phyloP scores from a whole-genome alignment of 1,284 basidiomycete species.

The Volvariella volvacea region DNA sequence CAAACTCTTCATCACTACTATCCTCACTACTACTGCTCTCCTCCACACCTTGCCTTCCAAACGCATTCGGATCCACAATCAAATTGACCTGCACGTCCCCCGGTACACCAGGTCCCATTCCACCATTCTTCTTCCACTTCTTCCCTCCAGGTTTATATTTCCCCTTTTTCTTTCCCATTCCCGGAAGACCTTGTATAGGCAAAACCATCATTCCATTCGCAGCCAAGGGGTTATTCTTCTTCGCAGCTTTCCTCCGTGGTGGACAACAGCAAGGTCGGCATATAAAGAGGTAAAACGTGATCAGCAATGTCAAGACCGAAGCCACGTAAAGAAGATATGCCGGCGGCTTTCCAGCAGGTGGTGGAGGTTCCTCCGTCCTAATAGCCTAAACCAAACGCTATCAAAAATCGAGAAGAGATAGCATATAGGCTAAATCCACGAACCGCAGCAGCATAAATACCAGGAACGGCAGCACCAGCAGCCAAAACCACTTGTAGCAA shows the following conservation, averaged over 20 bases:
- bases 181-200: conserved; percentile 43
- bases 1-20: conserved; percentile 19
- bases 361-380: conserved; percentile 46
- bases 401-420: conserved; percentile 8
- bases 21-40: conserved; percentile 10
- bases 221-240: conserved; percentile 18
- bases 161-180: conserved; percentile 30
- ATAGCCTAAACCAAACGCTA: conserved; percentile 35
- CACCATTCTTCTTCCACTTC: conserved; percentile 21
- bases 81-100: conserved; percentile 62
- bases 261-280: conserved; percentile 50
- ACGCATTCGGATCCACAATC: conserved; percentile 60
- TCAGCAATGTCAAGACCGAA: conserved; percentile 44
- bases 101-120: conserved; percentile 3
- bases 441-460: conserved; percentile 55
- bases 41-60: conserved; percentile 32
- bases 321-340: conserved; percentile 53
- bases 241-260: conserved; percentile 19
- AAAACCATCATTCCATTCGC: conserved; percentile 58
- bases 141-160: conserved; percentile 24
- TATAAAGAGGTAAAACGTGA: conserved; percentile 48
- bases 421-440: conserved; percentile 14
- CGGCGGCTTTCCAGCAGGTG: conserved; percentile 47
- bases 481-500: conserved; percentile 45
- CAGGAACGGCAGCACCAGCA: conserved; percentile 42